These are phyloP conservation scores for Blastocystis sp. DNA, from an alignment of 352 stramenopile genomes.

Conservation along the genomic window DNA sequence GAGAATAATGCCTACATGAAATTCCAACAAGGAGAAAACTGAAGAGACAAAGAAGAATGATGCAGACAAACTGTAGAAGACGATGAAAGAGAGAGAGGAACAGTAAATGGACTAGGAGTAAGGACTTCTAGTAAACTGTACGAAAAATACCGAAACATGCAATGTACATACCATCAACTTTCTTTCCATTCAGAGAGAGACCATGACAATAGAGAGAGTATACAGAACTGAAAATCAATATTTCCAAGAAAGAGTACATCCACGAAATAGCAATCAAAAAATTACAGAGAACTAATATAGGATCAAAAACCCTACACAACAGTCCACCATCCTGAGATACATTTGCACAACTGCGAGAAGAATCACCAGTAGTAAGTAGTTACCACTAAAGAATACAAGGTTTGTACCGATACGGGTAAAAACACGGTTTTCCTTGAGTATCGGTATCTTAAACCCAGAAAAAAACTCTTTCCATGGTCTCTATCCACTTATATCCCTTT, in stretches of 20 bases:
- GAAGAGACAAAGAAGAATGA: not conserved
- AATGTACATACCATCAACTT: not conserved
- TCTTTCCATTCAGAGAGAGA: not conserved
- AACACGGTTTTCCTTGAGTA: not conserved
- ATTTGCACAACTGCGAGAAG: constrained; percentile 8
- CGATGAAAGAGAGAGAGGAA: not conserved
- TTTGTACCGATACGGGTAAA: not conserved
- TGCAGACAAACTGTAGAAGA: not conserved
- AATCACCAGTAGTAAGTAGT: not conserved
- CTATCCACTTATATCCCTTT: not conserved
- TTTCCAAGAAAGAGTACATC: not conserved
- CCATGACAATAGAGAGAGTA: not conserved
- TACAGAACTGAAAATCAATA: not conserved
- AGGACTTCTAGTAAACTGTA: not conserved
- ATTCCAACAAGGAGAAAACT: not conserved
- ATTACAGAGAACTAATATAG: not conserved
- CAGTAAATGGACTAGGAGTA: not conserved
- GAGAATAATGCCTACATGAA: not conserved
- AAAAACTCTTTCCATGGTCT: constrained; percentile 54
- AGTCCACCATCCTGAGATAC: not conserved
- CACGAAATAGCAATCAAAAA: not conserved
- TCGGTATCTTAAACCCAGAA: not conserved
- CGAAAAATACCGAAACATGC: not conserved
- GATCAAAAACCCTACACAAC: not conserved
- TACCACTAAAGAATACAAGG: constrained; percentile 41